These are phyloP conservation scores for Aspergillus sp. DNA, from an alignment of 2,329 filamentous ascomycete species.

Conservation along the genomic window DNA sequence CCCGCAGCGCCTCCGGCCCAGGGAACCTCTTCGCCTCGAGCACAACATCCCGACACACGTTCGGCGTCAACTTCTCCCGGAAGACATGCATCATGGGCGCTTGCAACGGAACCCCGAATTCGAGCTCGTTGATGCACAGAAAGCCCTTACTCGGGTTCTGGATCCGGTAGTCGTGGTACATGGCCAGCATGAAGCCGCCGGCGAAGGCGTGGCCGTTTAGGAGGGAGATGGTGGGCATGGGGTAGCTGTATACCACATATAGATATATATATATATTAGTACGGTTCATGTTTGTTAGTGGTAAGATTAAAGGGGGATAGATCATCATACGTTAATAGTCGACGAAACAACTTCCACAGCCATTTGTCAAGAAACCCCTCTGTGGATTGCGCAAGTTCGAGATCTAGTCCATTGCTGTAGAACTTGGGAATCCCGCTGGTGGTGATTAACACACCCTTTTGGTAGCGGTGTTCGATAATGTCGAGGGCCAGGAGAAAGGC, in stretches of 20 bases:
- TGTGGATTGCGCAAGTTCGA: slow-evolving; percentile 63
- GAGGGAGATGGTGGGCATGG: slow-evolving; percentile 80
- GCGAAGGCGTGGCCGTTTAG: slow-evolving; percentile 81
- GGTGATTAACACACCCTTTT: slow-evolving; percentile 73
- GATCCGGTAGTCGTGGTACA: slow-evolving; percentile 81
- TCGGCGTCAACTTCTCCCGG: slow-evolving; percentile 63
- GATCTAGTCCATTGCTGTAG: slow-evolving; percentile 81
- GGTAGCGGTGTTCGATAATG: slow-evolving; percentile 67
- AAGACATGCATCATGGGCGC: slow-evolving; percentile 75
- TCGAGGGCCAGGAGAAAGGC: slow-evolving; percentile 72
- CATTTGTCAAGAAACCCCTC: slow-evolving; percentile 62
- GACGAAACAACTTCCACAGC: slow-evolving; percentile 66
- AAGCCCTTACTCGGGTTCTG: slow-evolving; percentile 72
- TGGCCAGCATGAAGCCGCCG: slow-evolving; percentile 76
- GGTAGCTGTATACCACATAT: slow-evolving; percentile 52
- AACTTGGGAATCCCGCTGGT: slow-evolving; percentile 76
- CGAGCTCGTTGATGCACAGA: slow-evolving; percentile 77
- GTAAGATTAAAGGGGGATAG: neutral
- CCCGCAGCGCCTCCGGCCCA: slow-evolving; percentile 63
- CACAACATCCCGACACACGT: slow-evolving; percentile 63
- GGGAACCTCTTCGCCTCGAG: slow-evolving; percentile 72
- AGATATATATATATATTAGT: neutral
- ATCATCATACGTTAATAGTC: slow-evolving; percentile 57
- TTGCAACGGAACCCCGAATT: slow-evolving; percentile 74
- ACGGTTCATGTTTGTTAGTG: neutral